Evolutionary conservation across 225 moss, liverwort and hornwort species (phyloP).

Genomic region (Ulota crispa): DNA sequence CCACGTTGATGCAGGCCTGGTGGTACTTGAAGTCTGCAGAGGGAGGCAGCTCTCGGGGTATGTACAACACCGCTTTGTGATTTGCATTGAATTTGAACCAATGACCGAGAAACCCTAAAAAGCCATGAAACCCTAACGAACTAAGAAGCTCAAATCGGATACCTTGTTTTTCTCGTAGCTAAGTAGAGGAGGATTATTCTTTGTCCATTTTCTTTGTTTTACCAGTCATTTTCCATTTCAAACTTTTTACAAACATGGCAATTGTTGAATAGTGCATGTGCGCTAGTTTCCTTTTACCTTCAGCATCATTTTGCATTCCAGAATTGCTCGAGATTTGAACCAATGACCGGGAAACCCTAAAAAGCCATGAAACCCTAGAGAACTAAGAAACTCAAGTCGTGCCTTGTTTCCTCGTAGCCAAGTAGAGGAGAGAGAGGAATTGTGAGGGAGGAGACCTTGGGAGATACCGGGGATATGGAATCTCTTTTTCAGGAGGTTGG

Average conservation of each 20-base stretch:
- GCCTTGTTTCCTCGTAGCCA: neutral
- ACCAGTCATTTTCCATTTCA: neutral
- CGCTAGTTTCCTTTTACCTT: neutral
- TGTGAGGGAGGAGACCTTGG: constrained; percentile 79
- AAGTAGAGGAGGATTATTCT: too few species aligned
- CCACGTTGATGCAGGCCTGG: constrained; percentile 46
- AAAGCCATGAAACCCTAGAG: too few species aligned
- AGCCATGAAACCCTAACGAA: too few species aligned
- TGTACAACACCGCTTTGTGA: constrained; percentile 80
- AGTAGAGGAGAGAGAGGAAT: constrained; percentile 55
- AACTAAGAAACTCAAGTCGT: neutral
- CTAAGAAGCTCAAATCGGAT: too few species aligned
- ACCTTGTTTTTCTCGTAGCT: too few species aligned
- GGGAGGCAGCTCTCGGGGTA: constrained; percentile 71
- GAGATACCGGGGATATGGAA: constrained; percentile 72
- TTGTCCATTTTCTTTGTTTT: neutral
- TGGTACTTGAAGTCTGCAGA: constrained; percentile 81
- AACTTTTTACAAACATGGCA: neutral
- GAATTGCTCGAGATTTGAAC: neutral
- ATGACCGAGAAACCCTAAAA: too few species aligned
- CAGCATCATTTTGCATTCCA: neutral
- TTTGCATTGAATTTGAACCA: too few species aligned
- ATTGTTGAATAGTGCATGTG: neutral
- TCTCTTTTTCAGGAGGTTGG: constrained; percentile 78
- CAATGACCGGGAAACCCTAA: neutral